These are phyloP conservation scores for Russula earlei DNA, from an alignment of 768 basidiomycete species.

Conservation along the genomic window DNA sequence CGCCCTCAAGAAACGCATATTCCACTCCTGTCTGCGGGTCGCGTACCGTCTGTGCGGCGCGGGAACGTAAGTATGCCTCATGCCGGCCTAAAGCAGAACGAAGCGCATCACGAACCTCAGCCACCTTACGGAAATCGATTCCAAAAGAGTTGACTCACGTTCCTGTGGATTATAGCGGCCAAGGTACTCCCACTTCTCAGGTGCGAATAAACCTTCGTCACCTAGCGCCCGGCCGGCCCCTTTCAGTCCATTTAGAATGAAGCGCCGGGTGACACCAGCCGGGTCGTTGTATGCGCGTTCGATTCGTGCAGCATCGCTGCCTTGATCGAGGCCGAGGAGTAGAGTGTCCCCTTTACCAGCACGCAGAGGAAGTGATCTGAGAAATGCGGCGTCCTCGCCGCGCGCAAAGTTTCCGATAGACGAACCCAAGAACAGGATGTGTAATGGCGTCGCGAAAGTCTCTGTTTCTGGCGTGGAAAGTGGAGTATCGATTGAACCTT, in stretches of 20 bases:
- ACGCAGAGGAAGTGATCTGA: slow-evolving; percentile 69
- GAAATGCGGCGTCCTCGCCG: slow-evolving; percentile 58
- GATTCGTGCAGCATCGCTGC: slow-evolving; percentile 58
- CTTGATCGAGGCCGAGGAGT: slow-evolving; percentile 85
- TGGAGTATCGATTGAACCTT: slow-evolving; percentile 23
- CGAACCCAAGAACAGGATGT: slow-evolving; percentile 87
- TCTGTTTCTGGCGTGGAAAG: slow-evolving; percentile 41
- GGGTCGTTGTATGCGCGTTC: slow-evolving; percentile 83
- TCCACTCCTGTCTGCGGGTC: slow-evolving; percentile 38
- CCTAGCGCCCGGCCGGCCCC: slow-evolving; percentile 62
- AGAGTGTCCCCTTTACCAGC: slow-evolving; percentile 71
- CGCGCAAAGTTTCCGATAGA: slow-evolving; percentile 86
- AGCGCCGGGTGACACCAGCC: slow-evolving; percentile 58
- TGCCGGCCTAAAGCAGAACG: slow-evolving; percentile 48
- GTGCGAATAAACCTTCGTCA: slow-evolving; percentile 51
- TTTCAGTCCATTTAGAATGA: slow-evolving; percentile 81
- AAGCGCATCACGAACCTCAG: background rate
- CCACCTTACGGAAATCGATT: background rate
- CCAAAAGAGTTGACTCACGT: slow-evolving; percentile 28
- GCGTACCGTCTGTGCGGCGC: slow-evolving; percentile 44
- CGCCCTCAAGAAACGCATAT: slow-evolving; percentile 54
- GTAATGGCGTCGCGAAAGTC: slow-evolving; percentile 41
- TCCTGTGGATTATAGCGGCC: slow-evolving; percentile 45
- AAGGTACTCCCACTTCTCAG: slow-evolving; percentile 69
- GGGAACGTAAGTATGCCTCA: slow-evolving; percentile 75